These are phyloP conservation scores for Collariella sp. DNA, from an alignment of 495 filamentous ascomycete genomes.

Conservation along the genomic window DNA sequence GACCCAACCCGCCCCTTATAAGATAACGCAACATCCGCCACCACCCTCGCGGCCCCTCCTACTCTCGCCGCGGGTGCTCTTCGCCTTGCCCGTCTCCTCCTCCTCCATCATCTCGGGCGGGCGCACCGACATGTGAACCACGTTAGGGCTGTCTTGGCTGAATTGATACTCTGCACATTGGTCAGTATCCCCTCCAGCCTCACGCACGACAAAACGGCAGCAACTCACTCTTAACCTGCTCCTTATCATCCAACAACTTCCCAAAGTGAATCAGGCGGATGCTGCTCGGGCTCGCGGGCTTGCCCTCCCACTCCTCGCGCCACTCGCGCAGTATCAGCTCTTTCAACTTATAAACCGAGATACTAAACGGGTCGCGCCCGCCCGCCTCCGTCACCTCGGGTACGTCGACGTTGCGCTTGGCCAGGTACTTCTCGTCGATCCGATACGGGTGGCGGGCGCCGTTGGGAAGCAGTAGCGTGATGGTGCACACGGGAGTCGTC, in stretches of 20 bases:
- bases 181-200: background rate
- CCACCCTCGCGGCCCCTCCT: constrained; percentile 54
- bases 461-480: constrained; percentile 72
- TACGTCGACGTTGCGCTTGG: constrained; percentile 65
- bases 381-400: constrained; percentile 49
- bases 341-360: constrained; percentile 86
- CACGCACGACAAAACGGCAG: background rate
- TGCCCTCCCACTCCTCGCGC: constrained; percentile 82
- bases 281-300: constrained; percentile 70
- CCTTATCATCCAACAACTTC: constrained; percentile 78
- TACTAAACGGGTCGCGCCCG: constrained; percentile 67
- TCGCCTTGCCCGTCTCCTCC: constrained; percentile 64
- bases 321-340: constrained; percentile 87
- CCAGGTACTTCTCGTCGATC: constrained; percentile 76
- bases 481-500: constrained; percentile 31
- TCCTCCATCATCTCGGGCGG: constrained; percentile 85
- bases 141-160: constrained; percentile 59
- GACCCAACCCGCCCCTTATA: constrained; percentile 28
- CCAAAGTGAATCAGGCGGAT: constrained; percentile 88
- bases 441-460: constrained; percentile 80
- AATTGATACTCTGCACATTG: constrained; percentile 63
- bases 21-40: constrained; percentile 74
- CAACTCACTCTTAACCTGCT: constrained; percentile 49
- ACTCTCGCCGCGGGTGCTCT: constrained; percentile 51
- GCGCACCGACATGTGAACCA: constrained; percentile 89